These are phyloP conservation scores for Phialophora verrucosa DNA, from an alignment of 2,329 filamentous ascomycete genomes.

Conservation along the genomic window DNA sequence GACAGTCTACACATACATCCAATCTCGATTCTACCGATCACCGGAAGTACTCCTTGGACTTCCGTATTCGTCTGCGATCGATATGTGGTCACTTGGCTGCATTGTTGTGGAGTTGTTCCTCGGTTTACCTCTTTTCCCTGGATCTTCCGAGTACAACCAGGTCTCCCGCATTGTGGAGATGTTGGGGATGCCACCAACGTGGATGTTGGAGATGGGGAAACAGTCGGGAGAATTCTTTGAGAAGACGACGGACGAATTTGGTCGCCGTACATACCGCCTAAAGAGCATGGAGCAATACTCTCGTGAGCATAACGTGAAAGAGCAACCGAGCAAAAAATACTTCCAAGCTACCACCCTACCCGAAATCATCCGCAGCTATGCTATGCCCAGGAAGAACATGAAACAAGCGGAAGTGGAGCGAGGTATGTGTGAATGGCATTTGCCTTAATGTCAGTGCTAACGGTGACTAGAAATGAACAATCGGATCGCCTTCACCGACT, in stretches of 20 bases:
- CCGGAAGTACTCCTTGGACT: slow-evolving; percentile 94
- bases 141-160: slow-evolving; percentile 98
- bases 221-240: slow-evolving; percentile 98
- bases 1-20: slow-evolving; percentile 98
- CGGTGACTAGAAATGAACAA: slow-evolving; percentile 87
- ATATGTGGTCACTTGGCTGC: slow-evolving; percentile 99
- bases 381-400: slow-evolving; percentile 99
- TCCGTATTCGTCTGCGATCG: slow-evolving; percentile 96
- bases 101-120: slow-evolving; percentile 98
- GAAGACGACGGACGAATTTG: slow-evolving; percentile 88
- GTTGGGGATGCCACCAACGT: slow-evolving; percentile 92
- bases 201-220: slow-evolving; percentile 99
- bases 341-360: slow-evolving; percentile 93
- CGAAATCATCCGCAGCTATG: slow-evolving; percentile 96
- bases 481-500: slow-evolving; percentile 95
- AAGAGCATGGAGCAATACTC: slow-evolving; percentile 99
- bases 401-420: slow-evolving; percentile 94
- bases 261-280: slow-evolving; percentile 84
- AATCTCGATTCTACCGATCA: slow-evolving; percentile 96
- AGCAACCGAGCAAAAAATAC: slow-evolving; percentile 99
- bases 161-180: slow-evolving; percentile 97
- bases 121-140: slow-evolving; percentile 90
- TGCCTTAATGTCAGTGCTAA: slow-evolving; percentile 34
- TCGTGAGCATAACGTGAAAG: slow-evolving; percentile 91
- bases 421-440: slow-evolving; percentile 64